Conservation (phyloP, 2,329 filamentous ascomycete genomes). For the Fusarium sororula region DNA sequence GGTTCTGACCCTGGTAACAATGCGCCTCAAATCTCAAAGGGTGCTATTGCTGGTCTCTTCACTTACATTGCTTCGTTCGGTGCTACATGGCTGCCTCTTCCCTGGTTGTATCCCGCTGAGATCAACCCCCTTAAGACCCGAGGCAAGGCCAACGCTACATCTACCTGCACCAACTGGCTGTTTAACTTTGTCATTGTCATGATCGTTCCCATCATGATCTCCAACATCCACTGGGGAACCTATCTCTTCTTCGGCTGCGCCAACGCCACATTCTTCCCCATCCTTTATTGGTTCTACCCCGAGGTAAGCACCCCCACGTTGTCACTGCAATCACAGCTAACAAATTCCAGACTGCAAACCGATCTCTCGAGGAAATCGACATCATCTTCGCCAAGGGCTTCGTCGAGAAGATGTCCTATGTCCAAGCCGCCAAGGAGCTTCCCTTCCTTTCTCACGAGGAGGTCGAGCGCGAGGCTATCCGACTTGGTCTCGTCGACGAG, state of each 20-base stretch:
- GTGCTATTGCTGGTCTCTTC: slow-evolving; percentile 73
- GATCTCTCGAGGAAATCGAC: slow-evolving; percentile 65
- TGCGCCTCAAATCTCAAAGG: slow-evolving; percentile 64
- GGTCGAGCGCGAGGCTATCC: slow-evolving; percentile 58
- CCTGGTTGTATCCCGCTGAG: slow-evolving; percentile 67
- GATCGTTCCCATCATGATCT: slow-evolving; percentile 70
- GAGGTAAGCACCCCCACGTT: slow-evolving; percentile 27
- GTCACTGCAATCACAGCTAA: not conserved
- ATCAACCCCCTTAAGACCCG: slow-evolving; percentile 61
- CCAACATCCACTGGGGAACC: slow-evolving; percentile 64
- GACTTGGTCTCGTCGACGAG: slow-evolving; percentile 34
- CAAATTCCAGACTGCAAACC: slow-evolving; percentile 46
- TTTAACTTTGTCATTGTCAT: slow-evolving; percentile 63
- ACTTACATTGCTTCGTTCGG: slow-evolving; percentile 76
- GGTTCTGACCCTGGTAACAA: slow-evolving; percentile 48
- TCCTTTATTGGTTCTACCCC: slow-evolving; percentile 59
- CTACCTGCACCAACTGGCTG: slow-evolving; percentile 69
- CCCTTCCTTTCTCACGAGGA: slow-evolving; percentile 62
- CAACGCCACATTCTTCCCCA: slow-evolving; percentile 61
- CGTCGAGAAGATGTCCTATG: slow-evolving; percentile 67
- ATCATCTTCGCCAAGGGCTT: slow-evolving; percentile 68
- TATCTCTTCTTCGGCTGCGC: slow-evolving; percentile 60
- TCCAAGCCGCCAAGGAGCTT: slow-evolving; percentile 65
- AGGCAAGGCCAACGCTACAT: slow-evolving; percentile 60
- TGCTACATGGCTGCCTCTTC: slow-evolving; percentile 70